Percentiles rank a stretch among this genome's conserved stretches.
Evolutionary conservation across 257 asterid genomes (phyloP).

Genomic region (Solanum corneliomulleri): DNA sequence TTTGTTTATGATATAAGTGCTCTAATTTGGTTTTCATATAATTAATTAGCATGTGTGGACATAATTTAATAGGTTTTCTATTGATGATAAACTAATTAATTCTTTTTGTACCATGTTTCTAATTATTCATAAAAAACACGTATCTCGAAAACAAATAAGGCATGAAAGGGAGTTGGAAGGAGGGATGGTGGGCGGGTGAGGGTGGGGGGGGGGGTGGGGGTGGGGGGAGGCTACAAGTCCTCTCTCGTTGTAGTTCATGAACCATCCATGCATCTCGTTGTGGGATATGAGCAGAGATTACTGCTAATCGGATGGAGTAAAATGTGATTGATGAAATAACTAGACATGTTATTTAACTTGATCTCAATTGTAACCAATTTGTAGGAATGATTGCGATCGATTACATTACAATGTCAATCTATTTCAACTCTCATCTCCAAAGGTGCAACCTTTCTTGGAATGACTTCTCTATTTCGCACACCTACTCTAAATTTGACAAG

Average conservation of each 20-base stretch:
- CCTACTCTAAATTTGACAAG: background rate
- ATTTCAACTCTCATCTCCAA: background rate
- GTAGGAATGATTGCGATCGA: background rate
- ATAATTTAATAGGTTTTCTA: background rate
- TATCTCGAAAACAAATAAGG: too few relatives aligned
- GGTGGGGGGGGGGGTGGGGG: fast-evolving
- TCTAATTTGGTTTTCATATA: background rate
- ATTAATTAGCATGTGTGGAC: background rate
- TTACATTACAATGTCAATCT: background rate
- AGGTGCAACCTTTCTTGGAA: background rate
- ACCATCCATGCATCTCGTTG: background rate
- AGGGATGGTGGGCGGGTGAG: background rate
- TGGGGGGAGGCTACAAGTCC: background rate
- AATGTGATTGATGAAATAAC: background rate
- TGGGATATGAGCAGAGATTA: background rate
- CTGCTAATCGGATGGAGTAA: background rate
- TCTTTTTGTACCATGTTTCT: background rate
- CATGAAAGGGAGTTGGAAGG: too few relatives aligned
- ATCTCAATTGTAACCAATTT: background rate
- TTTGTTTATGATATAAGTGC: background rate
- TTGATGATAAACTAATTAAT: background rate
- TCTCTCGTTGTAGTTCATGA: background rate
- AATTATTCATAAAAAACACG: too few relatives aligned
- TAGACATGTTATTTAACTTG: background rate
- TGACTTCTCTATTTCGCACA: background rate